These are phyloP conservation scores for Raddia distichophylla DNA, from an alignment of 176 grass and related monocot species.

Conservation along the genomic window DNA sequence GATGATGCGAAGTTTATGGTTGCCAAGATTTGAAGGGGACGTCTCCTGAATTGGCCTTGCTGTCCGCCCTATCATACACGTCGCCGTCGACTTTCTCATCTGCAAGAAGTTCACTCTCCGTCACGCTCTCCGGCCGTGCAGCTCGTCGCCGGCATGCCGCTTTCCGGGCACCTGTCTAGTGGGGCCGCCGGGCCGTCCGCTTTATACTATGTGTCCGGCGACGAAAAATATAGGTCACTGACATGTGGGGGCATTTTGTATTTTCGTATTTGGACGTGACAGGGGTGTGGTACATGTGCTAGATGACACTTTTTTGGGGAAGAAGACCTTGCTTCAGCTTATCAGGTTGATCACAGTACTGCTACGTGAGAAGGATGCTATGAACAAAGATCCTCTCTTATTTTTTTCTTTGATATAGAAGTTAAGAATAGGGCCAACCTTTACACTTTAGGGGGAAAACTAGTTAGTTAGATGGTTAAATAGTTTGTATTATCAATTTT, in stretches of 20 bases:
- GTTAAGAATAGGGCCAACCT: not conserved
- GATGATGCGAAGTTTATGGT: slow-evolving; percentile 45
- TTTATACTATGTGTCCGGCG: not conserved
- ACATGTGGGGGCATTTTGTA: not conserved
- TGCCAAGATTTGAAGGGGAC: slow-evolving; percentile 49
- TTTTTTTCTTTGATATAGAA: not conserved
- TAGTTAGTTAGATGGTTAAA: not conserved
- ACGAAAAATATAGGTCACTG: not conserved
- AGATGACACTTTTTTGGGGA: not conserved
- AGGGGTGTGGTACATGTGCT: not conserved
- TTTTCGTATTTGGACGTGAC: not conserved
- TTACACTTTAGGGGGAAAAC: not conserved
- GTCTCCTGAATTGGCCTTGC: slow-evolving; percentile 23
- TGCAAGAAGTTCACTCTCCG: slow-evolving; percentile 7
- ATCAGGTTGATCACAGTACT: slow-evolving; percentile 2
- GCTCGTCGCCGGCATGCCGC: not conserved
- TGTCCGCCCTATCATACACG: slow-evolving; percentile 4
- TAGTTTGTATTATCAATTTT: not conserved
- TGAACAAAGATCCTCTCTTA: not conserved
- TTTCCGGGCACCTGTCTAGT: slow-evolving; percentile 28
- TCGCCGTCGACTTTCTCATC: not conserved
- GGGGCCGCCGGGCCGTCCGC: not conserved
- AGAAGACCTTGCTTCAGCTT: not conserved
- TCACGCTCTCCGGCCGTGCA: slow-evolving; percentile 9
- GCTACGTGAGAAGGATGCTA: not conserved